Base-by-base conservation (phyloP, 495 filamentous ascomycete genomes). In the Friedmanniomyces endolithicus region DNA sequence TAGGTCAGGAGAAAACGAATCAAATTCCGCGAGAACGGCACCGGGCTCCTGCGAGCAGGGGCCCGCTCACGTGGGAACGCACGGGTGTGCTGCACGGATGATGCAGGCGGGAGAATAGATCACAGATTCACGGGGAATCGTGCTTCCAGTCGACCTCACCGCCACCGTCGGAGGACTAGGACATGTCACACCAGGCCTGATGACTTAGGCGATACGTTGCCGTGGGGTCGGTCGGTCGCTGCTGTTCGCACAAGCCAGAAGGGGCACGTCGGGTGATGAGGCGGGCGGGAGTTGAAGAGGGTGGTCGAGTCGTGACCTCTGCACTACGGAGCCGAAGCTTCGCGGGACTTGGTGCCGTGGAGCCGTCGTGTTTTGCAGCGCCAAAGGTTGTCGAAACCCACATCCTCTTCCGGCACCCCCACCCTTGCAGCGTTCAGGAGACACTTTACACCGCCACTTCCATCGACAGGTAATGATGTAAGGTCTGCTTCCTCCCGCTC, bases 371-470 rank as follows among this genome's bases (percentile, higher is more conserved):
- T 14, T n/a, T 14, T 6, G 6, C 39, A n/a, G 19, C 39, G 39
- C 19, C 39, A 41, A 41, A n/a, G 6, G 6, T 41, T 41, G 16
- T 19, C 6, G 7, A 47, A 47, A 47, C 44, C 23, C 44, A 47
- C 44, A 47, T 47, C 3, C 19, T 23, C 44, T 47, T 47, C 44
- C 44, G 44, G 24, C 12, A 6, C 17, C 2, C 20, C 17, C 44
- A 47, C 44, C 44, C 44, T 47, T 47, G 44, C 44, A 47, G 44
- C 39, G 3, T 47, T 47, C 44, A 47, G 44, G 44, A 47, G 44
- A 24, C 44, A 27, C 24, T 47, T 47, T 47, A 27, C 47, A 50
- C 47, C 47, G 44, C 44, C 3, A 11, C 41, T 22, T 45, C 11
- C 41, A 11, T 45, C 11, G 41, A n/a, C n/a, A n/a, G n/a, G n/a